Evolutionary conservation across 192 early-diverging fungal species (phyloP), one percentile per base, ranked within the genome.

Genomic region (Spizellomyces punctatus): DNA sequence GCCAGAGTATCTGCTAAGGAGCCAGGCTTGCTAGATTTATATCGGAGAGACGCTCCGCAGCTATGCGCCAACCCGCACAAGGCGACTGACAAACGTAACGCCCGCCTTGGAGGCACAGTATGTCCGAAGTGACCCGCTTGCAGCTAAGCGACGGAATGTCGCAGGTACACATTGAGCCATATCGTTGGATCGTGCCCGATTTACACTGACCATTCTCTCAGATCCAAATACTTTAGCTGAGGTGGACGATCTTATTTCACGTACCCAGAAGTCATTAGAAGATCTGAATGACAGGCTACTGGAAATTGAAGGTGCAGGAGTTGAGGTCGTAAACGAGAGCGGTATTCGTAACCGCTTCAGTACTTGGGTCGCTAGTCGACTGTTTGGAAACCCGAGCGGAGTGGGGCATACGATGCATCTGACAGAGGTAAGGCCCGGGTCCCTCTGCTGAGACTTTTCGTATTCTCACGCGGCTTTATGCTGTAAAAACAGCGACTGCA

Each of bases 41-140:
- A 67, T 76, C 46, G 88, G 88, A n/a, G 79, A 82, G 58, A 44
- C 48, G 12, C 64, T 75, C 8, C 78, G 88, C 19, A 19, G 22
- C n/a, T 73, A 73, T 45, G 45, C n/a, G 6, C 63, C 54, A 2
- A 10, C 57, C 12, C 17, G n/a, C 14, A 17, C n/a, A 0, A 36
- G 72, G 6, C 55, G 54, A 8, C 10, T 47, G 14, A 58, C 64
- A 1, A 44, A 46, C 10, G 55, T 17, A 9, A 63, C 36, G 61
- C 64, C 64, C 9, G 17, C 55, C 8, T 57, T 76, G 10, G 67
- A 63, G 10, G 48, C 45, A 7, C 12, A 57, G 8, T 77, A 77
- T 46, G 27, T 46, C 12, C 22, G 47, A 4, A 49, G 50, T n/a
- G 75, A 77, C 44, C 75, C 75, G 6, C 10, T 66, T 12, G 75